Conservation (phyloP, 768 basidiomycete genomes). For the Tulasnella sp. region DNA sequence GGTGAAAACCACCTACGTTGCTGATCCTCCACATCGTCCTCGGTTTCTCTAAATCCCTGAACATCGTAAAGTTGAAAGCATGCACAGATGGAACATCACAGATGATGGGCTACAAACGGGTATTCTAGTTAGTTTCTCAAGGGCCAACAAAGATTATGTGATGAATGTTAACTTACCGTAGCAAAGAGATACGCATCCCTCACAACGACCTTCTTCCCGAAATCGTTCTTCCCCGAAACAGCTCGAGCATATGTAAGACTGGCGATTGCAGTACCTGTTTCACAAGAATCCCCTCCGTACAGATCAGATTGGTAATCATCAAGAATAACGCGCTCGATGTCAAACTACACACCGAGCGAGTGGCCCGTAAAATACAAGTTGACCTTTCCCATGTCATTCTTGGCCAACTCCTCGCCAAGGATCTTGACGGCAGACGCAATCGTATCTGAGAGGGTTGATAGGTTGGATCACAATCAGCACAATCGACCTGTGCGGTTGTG, state of each 20-base stretch:
- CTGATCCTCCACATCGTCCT: conserved; percentile 18
- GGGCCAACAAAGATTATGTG: conserved; percentile 10
- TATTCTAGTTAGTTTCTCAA: no score
- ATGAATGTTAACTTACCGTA: conserved; percentile 1
- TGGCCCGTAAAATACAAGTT: conserved; percentile 15
- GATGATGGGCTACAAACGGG: conserved; percentile 1
- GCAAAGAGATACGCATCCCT: conserved; percentile 21
- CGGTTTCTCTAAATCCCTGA: neutral
- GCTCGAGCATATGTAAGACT: conserved; percentile 18
- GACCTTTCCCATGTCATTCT: neutral
- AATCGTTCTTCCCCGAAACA: conserved; percentile 8
- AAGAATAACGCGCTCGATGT: no score
- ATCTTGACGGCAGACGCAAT: conserved; percentile 6
- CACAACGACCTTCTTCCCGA: conserved; percentile 11
- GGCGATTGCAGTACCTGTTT: conserved; percentile 21
- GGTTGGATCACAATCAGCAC: neutral
- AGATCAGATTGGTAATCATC: no score
- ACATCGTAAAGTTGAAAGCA: conserved; percentile 14
- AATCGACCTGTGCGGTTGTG: no score
- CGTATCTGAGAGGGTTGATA: conserved; percentile 2
- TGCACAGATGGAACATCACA: neutral
- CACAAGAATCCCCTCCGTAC: no score
- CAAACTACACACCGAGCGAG: conserved; percentile 19
- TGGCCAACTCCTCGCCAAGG: neutral
- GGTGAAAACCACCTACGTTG: conserved; percentile 10